Percentiles rank a stretch among this genome's conserved stretches.
Conservation (phyloP, 257 asterid species). For the Nicotiana tabacum region DNA sequence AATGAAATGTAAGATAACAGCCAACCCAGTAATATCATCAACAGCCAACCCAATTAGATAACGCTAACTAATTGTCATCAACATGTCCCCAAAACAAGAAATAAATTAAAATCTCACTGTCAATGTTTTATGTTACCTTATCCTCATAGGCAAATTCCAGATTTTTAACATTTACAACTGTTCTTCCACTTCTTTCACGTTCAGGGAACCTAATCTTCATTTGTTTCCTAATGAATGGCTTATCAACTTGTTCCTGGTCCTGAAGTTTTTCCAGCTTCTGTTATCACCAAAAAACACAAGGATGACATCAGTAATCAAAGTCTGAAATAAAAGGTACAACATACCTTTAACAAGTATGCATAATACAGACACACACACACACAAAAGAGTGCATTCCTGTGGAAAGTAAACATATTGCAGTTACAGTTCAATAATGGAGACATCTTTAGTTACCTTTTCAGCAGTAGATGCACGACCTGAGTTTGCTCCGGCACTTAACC, state of each 20-base stretch:
- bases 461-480: constrained; percentile 99
- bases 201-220: constrained; percentile 97
- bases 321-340: neutral
- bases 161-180: constrained; percentile 60
- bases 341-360: neutral
- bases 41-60: too few relatives aligned
- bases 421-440: neutral
- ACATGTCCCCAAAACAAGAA: neutral
- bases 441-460: constrained; percentile 57
- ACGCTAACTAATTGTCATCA: neutral
- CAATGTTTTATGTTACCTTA: constrained; percentile 42
- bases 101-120: neutral
- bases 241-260: constrained; percentile 87
- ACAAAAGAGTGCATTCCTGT: neutral
- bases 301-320: neutral
- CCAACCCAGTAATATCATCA: neutral
- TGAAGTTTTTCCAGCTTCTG: constrained; percentile 97
- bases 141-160: constrained; percentile 71
- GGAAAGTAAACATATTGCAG: neutral
- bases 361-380: neutral
- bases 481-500: constrained; percentile 94
- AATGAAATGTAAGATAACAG: neutral
- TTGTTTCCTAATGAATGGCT: constrained; percentile 96
- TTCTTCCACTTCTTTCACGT: constrained; percentile 90
- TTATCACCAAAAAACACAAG: constrained; percentile 13